Evolutionary conservation across 768 basidiomycete species (phyloP), one percentile per base, ranked within the genome.

Genomic region (button mushroom (Agaricus bisporus)): DNA sequence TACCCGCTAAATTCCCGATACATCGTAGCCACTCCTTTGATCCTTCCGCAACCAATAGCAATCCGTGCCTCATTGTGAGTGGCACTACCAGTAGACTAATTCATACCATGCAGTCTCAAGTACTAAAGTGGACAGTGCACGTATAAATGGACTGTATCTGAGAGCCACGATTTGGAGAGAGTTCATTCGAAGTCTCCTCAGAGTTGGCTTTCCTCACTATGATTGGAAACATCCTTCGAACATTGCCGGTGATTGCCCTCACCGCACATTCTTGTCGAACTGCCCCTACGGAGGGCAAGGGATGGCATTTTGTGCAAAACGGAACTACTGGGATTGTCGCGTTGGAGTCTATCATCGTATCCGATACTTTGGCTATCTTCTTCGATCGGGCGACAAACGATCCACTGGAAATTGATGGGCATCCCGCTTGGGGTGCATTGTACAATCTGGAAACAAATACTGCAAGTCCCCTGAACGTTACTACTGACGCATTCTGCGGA

Each of bases 381-480:
- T 64, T 67, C 43, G 66, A 67, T 42, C 49, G 63, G 41, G 66
- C 66, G 5, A 64, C 56, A 9, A 65, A 76, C 53, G 75, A 78
- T 41, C 70, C 74, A 12, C 60, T 76, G 1, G 65, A 59, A 17
- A 63, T 76, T 50, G 66, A 74, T 48, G 71, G 69, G 1, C 74
- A 75, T 54, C 62, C 72, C 15, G 76, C 76, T 7, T 77, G 76
- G 76, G 72, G 70, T 26, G 73, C 71, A 6, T 62, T 77, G 14
- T 70, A 74, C 60, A 66, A 76, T 51, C 58, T 77, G 10, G 63
- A 68, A 55, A 74, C 73, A 1, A 70, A 72, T 38, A 67, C 63
- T 4, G 66, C 68, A 1, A 66, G 68, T 12, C 62, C 72, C 9
- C 54, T 73, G 8, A 60, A 67, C 41, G 58, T 72, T n/a, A 48